Conservation (phyloP, 495 filamentous ascomycete genomes). For the Penicillium robsamsonii region DNA sequence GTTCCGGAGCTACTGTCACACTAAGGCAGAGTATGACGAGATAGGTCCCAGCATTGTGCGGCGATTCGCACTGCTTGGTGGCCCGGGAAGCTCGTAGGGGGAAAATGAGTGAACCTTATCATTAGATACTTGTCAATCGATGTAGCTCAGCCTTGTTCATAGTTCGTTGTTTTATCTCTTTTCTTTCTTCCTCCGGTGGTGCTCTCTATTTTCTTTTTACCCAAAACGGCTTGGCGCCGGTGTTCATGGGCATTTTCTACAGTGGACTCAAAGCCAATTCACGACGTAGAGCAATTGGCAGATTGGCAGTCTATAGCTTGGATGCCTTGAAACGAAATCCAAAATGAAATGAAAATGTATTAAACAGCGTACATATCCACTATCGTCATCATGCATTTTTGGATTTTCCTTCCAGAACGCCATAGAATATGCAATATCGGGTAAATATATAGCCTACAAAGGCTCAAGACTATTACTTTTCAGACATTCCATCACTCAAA, state of each 20-base stretch:
- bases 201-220: slow-evolving; percentile 11
- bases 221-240: slow-evolving; percentile 13
- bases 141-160: slow-evolving; percentile 34
- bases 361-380: slow-evolving; percentile 4
- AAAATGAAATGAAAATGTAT: not conserved
- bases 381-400: not conserved
- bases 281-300: not conserved
- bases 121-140: slow-evolving; percentile 25
- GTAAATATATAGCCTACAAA: not conserved
- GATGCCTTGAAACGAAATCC: not conserved
- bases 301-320: not conserved
- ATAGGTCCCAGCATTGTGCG: slow-evolving; percentile 92
- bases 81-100: slow-evolving; percentile 66
- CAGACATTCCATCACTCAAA: not conserved
- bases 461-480: not conserved
- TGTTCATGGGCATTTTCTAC: not conserved
- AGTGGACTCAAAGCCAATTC: not conserved
- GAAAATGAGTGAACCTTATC: slow-evolving; percentile 10
- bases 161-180: slow-evolving; percentile 35
- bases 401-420: slow-evolving; percentile 1
- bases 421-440: slow-evolving; percentile 6
- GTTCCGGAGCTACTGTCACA: slow-evolving; percentile 98
- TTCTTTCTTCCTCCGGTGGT: slow-evolving; percentile 14
- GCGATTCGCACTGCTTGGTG: slow-evolving; percentile 90
- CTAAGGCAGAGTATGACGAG: slow-evolving; percentile 94